Conservation (phyloP, 495 filamentous ascomycete species). For the Trypethelium eluteriae region DNA sequence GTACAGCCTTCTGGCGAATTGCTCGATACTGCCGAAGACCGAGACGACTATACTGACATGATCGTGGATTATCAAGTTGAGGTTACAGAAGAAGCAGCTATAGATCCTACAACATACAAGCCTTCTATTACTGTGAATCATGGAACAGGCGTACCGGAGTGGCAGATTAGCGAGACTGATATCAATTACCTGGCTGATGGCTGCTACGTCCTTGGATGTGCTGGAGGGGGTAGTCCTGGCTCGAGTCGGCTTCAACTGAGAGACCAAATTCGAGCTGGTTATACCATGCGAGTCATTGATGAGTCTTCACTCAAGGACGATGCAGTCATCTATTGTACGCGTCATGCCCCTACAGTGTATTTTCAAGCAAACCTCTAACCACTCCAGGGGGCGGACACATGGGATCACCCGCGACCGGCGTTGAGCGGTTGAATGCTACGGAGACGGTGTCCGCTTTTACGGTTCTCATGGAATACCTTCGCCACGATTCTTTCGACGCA, state of each 20-base stretch:
- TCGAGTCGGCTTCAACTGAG: constrained; percentile 33
- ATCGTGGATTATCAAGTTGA: constrained; percentile 15
- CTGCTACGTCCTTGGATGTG: constrained; percentile 55
- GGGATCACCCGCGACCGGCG: constrained; percentile 20
- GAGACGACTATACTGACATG: constrained; percentile 13
- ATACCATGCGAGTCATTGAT: constrained; percentile 41
- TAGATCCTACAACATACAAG: constrained; percentile 44
- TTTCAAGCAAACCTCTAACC: not conserved
- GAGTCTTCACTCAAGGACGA: constrained; percentile 16
- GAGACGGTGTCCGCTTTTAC: constrained; percentile 18
- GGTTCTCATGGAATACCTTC: constrained; percentile 19
- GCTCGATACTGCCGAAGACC: constrained; percentile 4
- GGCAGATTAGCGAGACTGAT: constrained; percentile 51
- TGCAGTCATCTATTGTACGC: constrained; percentile 17
- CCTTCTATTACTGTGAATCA: constrained; percentile 42
- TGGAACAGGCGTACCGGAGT: constrained; percentile 29
- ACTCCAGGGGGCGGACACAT: constrained; percentile 18
- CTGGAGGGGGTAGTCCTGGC: constrained; percentile 50
- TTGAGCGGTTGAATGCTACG: constrained; percentile 18
- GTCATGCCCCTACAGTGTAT: no score
- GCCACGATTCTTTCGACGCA: constrained; percentile 20
- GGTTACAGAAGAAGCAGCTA: constrained; percentile 15
- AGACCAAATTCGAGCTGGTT: constrained; percentile 42
- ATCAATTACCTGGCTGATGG: constrained; percentile 51
- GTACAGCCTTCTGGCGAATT: not conserved